phyloP scores from a whole-genome alignment of 257 asterid species.

The Catharanthus roseus region DNA sequence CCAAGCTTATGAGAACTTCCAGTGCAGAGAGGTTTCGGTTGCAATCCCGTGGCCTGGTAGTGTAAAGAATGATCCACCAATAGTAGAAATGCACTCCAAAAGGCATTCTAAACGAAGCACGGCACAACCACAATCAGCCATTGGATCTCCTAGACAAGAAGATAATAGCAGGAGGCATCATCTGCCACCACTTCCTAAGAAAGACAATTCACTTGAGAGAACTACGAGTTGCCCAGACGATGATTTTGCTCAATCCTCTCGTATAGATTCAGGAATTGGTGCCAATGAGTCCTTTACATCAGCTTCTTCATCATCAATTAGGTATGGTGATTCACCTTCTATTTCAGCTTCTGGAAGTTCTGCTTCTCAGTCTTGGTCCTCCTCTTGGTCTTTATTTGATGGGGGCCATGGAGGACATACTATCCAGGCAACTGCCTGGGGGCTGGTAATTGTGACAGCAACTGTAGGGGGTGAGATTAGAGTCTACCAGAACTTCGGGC shows the following conservation, averaged over 20 bases:
- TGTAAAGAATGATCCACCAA: conserved; percentile 49
- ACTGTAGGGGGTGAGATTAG: conserved; percentile 76
- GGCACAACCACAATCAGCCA: conserved; percentile 15
- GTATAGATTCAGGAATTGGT: conserved; percentile 57
- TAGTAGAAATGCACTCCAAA: conserved; percentile 63
- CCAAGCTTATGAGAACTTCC: conserved; percentile 68
- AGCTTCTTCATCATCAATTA: conserved; percentile 30
- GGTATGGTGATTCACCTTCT: conserved; percentile 42
- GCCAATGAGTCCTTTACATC: conserved; percentile 40
- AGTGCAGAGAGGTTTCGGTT: conserved; percentile 65
- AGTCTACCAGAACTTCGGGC: conserved; percentile 85
- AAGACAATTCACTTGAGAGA: conserved; percentile 28
- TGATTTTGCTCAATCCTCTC: conserved; percentile 36
- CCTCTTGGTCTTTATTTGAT: conserved; percentile 32
- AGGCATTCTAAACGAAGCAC: conserved; percentile 52
- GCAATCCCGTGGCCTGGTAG: conserved; percentile 83
- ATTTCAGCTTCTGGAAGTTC: conserved; percentile 37
- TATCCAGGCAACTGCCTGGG: conserved; percentile 95
- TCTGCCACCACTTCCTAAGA: conserved; percentile 69
- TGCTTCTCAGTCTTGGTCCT: conserved; percentile 42
- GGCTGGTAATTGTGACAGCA: conserved; percentile 74
- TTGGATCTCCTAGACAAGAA: conserved; percentile 34
- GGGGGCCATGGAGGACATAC: conserved; percentile 41
- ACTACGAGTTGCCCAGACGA: conserved; percentile 37
- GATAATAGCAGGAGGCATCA: conserved; percentile 49